These are phyloP conservation scores for Lepiota brunneoincarnata DNA, from an alignment of 768 basidiomycete species.

Conservation along the genomic window DNA sequence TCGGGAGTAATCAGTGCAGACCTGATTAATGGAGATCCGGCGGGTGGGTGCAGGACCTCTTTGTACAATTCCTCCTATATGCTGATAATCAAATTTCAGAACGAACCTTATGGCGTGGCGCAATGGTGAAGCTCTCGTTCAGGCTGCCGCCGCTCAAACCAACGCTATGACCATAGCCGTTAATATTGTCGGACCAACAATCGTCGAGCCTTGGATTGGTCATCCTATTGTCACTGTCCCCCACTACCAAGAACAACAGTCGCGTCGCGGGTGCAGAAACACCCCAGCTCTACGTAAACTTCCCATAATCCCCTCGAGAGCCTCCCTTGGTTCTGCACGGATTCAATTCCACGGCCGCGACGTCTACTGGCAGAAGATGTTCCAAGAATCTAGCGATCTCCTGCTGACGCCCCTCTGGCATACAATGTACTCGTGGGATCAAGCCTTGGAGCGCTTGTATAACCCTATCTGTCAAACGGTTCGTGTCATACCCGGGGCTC, in stretches of 20 bases:
- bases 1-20: slow-evolving; percentile 34
- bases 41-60: slow-evolving; percentile 33
- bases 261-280: slow-evolving; percentile 56
- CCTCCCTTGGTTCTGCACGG: slow-evolving; percentile 72
- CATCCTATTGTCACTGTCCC: slow-evolving; percentile 68
- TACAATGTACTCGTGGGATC: slow-evolving; percentile 58
- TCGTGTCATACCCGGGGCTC: slow-evolving; percentile 16
- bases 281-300: slow-evolving; percentile 77
- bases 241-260: slow-evolving; percentile 67
- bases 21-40: slow-evolving; percentile 70
- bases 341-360: slow-evolving; percentile 52
- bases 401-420: slow-evolving; percentile 54
- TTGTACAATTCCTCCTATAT: neutral
- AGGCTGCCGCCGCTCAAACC: slow-evolving; percentile 62
- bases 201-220: slow-evolving; percentile 65
- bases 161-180: slow-evolving; percentile 71
- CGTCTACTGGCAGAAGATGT: slow-evolving; percentile 43
- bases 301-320: slow-evolving; percentile 59
- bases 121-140: slow-evolving; percentile 67
- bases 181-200: slow-evolving; percentile 60
- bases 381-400: slow-evolving; percentile 39
- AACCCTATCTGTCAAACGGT: slow-evolving; percentile 47
- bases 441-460: slow-evolving; percentile 51
- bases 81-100: slow-evolving; percentile 18
- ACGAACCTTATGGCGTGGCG: slow-evolving; percentile 76